Percentiles rank a stretch among this genome's conserved stretches.
These are phyloP conservation scores for Hura crepitans DNA, from an alignment of 441 rosid species.

Conservation along the genomic window DNA sequence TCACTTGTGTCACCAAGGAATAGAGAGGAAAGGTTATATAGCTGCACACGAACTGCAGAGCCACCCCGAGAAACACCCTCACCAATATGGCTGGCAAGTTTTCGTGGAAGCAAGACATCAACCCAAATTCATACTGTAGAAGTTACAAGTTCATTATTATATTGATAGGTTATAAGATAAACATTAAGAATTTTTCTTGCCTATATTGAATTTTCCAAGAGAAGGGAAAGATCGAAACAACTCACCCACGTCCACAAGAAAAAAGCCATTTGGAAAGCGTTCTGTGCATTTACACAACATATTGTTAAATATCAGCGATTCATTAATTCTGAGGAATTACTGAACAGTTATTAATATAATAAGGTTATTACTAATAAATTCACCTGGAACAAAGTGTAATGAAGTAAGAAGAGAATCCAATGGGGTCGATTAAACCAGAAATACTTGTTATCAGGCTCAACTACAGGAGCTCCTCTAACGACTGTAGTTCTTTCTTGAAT, in stretches of 20 bases:
- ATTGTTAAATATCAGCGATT: neutral
- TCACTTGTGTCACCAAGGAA: conserved; percentile 54
- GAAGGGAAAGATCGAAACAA: neutral
- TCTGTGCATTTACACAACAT: conserved; percentile 31
- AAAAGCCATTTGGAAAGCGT: conserved; percentile 56
- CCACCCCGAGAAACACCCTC: conserved; percentile 41
- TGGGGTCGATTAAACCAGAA: conserved; percentile 65
- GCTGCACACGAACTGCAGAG: conserved; percentile 52
- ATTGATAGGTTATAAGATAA: too few relatives aligned
- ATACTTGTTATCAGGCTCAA: conserved; percentile 48
- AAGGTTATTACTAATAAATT: too few relatives aligned
- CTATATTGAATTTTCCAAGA: neutral
- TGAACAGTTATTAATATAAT: too few relatives aligned
- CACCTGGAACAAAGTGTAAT: conserved; percentile 53
- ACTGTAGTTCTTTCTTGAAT: conserved; percentile 38
- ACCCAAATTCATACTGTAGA: conserved; percentile 44
- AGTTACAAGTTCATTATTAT: neutral
- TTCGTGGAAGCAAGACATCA: conserved; percentile 51
- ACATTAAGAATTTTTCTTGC: too few relatives aligned
- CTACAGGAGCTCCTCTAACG: conserved; percentile 50
- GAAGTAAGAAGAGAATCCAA: conserved; percentile 46
- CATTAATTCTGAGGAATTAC: too few relatives aligned
- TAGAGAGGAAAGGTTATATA: conserved; percentile 67
- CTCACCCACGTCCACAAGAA: conserved; percentile 59
- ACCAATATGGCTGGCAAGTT: conserved; percentile 24